Base-by-base conservation (phyloP, 495 filamentous ascomycete genomes). In the Lasiosphaeria ovina region DNA sequence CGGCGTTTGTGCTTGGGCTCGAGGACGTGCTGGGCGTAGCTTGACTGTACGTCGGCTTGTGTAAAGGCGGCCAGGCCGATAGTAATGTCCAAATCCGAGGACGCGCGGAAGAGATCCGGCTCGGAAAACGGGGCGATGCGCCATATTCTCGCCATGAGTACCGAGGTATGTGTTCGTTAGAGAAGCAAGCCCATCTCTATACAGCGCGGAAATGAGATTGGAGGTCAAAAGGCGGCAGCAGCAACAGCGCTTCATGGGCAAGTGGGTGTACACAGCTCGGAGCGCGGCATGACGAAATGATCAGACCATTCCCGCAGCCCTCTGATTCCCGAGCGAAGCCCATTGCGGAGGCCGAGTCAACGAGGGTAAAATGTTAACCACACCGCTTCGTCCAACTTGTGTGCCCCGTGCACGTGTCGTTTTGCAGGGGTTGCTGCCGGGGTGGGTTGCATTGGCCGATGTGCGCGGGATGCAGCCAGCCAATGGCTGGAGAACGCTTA, bases 281-380 rank as follows among this genome's bases (percentile, higher is more conserved):
- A 47, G 44, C 4, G 44, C 44, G 35, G 31, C n/a, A 62, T 65
- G 66, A 68, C 66, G 66, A 57, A 59, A 68, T 58, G 4, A 62
- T 68, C 66, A 65, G 66, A 40, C 66, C 62, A 68, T 55, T 61
- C 56, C 33, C 35, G 54, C 54, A 55, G 12, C n/a, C n/a, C 32
- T 14, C 24, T 17, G 52, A 9, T 47, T n/a, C 44, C 44, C 44
- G 45, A 56, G 14, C 40, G 34, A 40, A 49, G 6, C 44, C 44
- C 44, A 47, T 47, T 47, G 44, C 44, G 44, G 16, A 3, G 44
- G 4, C 44, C 44, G 44, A 47, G 16, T 47, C 16, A 4, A n/a
- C 44, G 12, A 5, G 35, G 5, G 11, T 44, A 34, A 16, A 57
- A 57, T 57, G 55, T 57, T 57, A 57, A 17, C 55, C 42, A 48